A percentile compares a stretch with the other conserved stretches of the same genome.
Evolutionary conservation across 202 grass and related monocot species (phyloP).

Genomic region (Digitaria exilis): DNA sequence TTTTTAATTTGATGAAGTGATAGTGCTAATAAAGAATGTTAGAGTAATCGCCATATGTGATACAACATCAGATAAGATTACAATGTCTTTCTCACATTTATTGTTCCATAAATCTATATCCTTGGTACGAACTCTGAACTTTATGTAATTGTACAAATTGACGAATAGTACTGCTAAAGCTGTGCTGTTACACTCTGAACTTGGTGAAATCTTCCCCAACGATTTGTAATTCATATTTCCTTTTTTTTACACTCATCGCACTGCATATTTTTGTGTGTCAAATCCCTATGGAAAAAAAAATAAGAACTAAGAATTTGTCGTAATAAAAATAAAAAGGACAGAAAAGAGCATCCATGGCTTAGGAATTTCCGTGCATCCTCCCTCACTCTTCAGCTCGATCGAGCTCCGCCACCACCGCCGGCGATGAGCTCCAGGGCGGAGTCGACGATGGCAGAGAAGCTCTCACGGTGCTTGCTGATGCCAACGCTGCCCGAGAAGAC

Average conservation of each 20-base stretch:
- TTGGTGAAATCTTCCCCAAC: too few species aligned
- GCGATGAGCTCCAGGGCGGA: constrained; percentile 46
- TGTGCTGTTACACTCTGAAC: too few species aligned
- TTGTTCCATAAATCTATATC: too few species aligned
- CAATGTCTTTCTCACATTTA: too few species aligned
- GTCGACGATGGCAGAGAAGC: constrained; percentile 51
- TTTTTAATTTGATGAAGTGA: too few species aligned
- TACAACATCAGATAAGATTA: too few species aligned
- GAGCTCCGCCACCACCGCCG: neutral
- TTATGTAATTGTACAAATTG: too few species aligned
- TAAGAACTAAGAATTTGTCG: neutral
- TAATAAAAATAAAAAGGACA: neutral
- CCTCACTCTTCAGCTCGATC: neutral
- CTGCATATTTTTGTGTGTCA: neutral
- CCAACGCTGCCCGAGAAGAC: constrained; percentile 77
- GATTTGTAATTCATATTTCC: neutral
- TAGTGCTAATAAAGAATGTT: too few species aligned
- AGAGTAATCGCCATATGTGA: too few species aligned
- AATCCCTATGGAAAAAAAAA: neutral
- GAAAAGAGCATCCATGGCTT: neutral
- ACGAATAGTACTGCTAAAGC: too few species aligned
- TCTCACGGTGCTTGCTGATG: constrained; percentile 45
- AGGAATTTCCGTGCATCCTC: neutral
- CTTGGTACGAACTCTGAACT: too few species aligned
- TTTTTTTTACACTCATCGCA: neutral